Evolutionary conservation across 2,329 filamentous ascomycete genomes (phyloP).

Genomic region (Aspergillus fischeri): DNA sequence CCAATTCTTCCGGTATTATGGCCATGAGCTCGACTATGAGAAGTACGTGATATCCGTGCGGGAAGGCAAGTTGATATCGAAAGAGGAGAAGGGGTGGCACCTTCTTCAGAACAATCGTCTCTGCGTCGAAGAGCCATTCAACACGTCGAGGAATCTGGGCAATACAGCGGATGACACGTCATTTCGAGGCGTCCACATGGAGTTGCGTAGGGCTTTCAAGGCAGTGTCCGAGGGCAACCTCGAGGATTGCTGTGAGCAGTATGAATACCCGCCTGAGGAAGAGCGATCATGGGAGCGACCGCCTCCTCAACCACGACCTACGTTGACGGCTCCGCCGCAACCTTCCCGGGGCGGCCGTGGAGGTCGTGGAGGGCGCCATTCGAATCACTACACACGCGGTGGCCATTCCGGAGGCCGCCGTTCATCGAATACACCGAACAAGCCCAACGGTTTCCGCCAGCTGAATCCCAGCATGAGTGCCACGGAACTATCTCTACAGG

Average conservation of each 20-base stretch:
- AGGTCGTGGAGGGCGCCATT: constrained; percentile 48
- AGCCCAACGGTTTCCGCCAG: constrained; percentile 36
- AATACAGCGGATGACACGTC: constrained; percentile 96
- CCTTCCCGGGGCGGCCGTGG: constrained; percentile 48
- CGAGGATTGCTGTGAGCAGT: constrained; percentile 80
- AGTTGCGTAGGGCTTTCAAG: constrained; percentile 84
- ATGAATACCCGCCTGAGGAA: constrained; percentile 81
- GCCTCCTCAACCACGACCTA: constrained; percentile 52
- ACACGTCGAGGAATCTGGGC: constrained; percentile 78
- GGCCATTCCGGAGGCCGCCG: constrained; percentile 48
- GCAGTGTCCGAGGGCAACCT: constrained; percentile 74
- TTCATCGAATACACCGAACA: constrained; percentile 54
- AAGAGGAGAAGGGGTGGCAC: constrained; percentile 86
- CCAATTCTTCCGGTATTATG: constrained; percentile 92
- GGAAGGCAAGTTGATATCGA: constrained; percentile 70
- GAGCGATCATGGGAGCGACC: constrained; percentile 54
- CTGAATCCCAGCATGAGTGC: constrained; percentile 32
- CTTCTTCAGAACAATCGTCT: constrained; percentile 74
- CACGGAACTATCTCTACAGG: constrained; percentile 39
- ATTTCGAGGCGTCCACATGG: constrained; percentile 83
- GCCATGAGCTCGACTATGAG: constrained; percentile 87
- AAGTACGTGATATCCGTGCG: constrained; percentile 80
- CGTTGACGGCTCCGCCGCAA: constrained; percentile 43
- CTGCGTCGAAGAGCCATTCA: constrained; percentile 97
- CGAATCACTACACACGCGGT: constrained; percentile 45